Base-by-base conservation (phyloP, 176 grass and related monocot species). In the Poa annua region DNA sequence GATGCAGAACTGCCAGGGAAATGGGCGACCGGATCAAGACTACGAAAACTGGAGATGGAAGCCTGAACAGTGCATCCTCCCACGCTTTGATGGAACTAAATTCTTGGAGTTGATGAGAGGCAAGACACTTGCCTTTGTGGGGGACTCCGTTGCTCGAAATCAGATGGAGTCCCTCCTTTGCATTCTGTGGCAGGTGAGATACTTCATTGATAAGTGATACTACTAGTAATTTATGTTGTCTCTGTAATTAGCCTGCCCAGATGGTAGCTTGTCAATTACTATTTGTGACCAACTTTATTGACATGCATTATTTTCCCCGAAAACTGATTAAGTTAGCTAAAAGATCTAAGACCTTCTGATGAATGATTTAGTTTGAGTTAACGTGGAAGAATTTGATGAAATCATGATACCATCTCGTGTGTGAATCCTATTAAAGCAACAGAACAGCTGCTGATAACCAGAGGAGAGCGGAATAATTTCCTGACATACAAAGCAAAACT, bases 11-110 rank as follows among this genome's bases (percentile, higher is more conserved):
- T 98, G 96, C 61, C 92, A 93, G 45, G 96, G 92, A 87, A 98
- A 98, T 53, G 96, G 96, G 6, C 89, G 96, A 16, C 91, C 92
- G 0, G 96, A 98, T 50, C 90, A 88, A 68, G 96, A 91, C 16
- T 98, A 98, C 52, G 92, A 95, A 75, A 91, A 84, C 45, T 98
- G 89, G 91, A 95, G 96, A 79, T 98, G 96, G 96, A 94, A 91
- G 75, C 96, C 96, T 8, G 81, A 89, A 39, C 52, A 88, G 12
- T 98, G 96, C 38, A 59, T 57, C 69, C 88, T 98, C 63, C 92
- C 96, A 15, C 90, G 85, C 61, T 90, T 98, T 82, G 81, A 98
- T 86, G 89, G 80, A 41, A 84, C 33, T 13, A 98, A 93, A 79
- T 98, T 98, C 81, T 81, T 98, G 56, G 91, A 98, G 75, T 84